Conservation (phyloP, 2,329 filamentous ascomycete species). For the Ceratocystis lukuohia region DNA sequence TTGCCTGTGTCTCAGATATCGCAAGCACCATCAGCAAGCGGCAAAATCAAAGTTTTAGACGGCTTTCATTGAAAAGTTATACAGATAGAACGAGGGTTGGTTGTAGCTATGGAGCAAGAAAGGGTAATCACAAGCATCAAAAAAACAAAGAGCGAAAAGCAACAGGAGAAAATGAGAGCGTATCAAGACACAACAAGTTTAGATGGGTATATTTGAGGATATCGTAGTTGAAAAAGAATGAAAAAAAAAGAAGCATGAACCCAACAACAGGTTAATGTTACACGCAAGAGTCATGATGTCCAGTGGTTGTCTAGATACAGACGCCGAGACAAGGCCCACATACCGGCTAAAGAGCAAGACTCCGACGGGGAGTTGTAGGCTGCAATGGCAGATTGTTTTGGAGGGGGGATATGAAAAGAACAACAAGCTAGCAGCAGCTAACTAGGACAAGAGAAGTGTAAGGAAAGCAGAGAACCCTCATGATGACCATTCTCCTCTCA, state of each 20-base stretch:
- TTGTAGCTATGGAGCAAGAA: not conserved
- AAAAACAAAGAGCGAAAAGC: slow-evolving; percentile 17
- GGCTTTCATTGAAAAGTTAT: no score
- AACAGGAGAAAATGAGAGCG: slow-evolving; percentile 20
- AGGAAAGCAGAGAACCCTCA: not conserved
- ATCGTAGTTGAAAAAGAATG: slow-evolving; percentile 10
- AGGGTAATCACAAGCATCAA: slow-evolving; percentile 1
- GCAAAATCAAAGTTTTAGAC: no score
- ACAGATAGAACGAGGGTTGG: no score
- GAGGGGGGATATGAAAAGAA: no score
- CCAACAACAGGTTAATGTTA: slow-evolving; percentile 10
- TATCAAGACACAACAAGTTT: slow-evolving; percentile 10
- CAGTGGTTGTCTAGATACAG: not conserved
- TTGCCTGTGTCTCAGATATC: no score
- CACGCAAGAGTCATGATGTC: slow-evolving; percentile 10
- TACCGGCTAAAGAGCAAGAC: not conserved
- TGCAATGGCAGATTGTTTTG: no score
- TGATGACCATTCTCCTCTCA: not conserved
- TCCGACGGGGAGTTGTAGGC: no score
- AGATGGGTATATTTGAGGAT: slow-evolving; percentile 18
- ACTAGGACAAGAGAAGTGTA: not conserved
- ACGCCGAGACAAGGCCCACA: not conserved
- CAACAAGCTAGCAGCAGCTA: not conserved
- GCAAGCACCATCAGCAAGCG: no score
- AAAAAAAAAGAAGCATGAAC: slow-evolving; percentile 8